Conservation (phyloP, 2,329 filamentous ascomycete species). For the Trichocomaceae sp. region DNA sequence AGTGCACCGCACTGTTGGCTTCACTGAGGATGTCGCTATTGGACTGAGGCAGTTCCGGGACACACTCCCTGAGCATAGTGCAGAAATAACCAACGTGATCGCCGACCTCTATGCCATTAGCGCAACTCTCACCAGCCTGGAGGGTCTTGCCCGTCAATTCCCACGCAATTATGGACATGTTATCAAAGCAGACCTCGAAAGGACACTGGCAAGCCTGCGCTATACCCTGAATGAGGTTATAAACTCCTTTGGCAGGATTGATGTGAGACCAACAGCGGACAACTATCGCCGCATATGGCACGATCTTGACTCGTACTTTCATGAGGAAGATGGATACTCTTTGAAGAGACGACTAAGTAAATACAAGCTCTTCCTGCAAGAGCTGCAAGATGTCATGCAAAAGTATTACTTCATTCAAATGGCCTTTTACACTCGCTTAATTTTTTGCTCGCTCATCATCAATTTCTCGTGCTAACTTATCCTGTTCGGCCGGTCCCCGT, state of each 20-base stretch:
- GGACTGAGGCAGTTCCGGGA: constrained; percentile 46
- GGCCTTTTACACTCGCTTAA: not conserved
- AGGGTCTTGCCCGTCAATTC: constrained; percentile 38
- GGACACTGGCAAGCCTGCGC: constrained; percentile 44
- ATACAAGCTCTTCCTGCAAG: constrained; percentile 46
- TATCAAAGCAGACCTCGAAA: constrained; percentile 42
- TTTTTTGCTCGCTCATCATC: not conserved
- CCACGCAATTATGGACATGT: constrained; percentile 35
- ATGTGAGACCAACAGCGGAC: constrained; percentile 24
- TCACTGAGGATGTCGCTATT: constrained; percentile 48
- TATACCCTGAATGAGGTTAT: constrained; percentile 48
- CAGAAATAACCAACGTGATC: constrained; percentile 49
- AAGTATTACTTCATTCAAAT: constrained; percentile 34
- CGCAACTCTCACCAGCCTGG: constrained; percentile 43
- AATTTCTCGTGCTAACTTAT: constrained; percentile 12
- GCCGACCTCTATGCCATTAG: constrained; percentile 51
- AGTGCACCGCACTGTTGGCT: constrained; percentile 37
- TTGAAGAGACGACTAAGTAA: constrained; percentile 44
- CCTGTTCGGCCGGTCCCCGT: constrained; percentile 5
- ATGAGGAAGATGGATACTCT: constrained; percentile 40
- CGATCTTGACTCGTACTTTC: constrained; percentile 42
- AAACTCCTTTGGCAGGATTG: constrained; percentile 39
- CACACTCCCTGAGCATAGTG: constrained; percentile 45
- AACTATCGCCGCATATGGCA: constrained; percentile 47
- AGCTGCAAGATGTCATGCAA: constrained; percentile 39